A percentile compares a stretch with the other conserved stretches of the same genome.
These are phyloP conservation scores for Angomonas deanei DNA, from an alignment of 208 protist genomes.

Conservation along the genomic window DNA sequence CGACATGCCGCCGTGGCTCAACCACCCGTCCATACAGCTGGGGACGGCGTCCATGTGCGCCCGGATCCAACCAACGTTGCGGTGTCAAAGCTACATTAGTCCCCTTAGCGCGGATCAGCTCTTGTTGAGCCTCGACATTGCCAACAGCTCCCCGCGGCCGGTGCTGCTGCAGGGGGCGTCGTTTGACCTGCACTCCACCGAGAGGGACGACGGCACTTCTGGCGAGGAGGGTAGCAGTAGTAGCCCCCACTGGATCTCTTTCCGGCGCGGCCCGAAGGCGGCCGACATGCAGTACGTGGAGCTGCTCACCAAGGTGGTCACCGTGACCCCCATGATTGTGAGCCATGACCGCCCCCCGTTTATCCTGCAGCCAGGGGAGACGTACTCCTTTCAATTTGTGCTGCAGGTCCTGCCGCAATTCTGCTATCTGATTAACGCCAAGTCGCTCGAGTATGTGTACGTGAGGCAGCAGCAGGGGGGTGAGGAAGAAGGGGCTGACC, in stretches of 20 bases:
- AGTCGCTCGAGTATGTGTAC: slow-evolving; percentile 57
- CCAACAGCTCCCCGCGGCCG: slow-evolving; percentile 35
- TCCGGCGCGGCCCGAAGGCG: slow-evolving; percentile 24
- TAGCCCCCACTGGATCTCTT: not conserved
- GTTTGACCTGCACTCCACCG: slow-evolving; percentile 66
- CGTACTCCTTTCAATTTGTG: slow-evolving; percentile 73
- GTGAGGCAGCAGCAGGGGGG: slow-evolving; percentile 12
- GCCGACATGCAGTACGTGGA: slow-evolving; percentile 44
- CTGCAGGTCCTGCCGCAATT: slow-evolving; percentile 69
- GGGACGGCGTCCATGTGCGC: not conserved
- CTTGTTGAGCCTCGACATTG: slow-evolving; percentile 52
- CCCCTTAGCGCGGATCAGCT: slow-evolving; percentile 46
- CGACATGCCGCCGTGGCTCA: not conserved
- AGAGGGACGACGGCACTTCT: slow-evolving; percentile 10
- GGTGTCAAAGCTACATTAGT: slow-evolving; percentile 42
- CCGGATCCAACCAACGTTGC: slow-evolving; percentile 11
- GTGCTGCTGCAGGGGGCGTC: slow-evolving; percentile 41
- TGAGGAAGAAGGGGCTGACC: slow-evolving; percentile 8
- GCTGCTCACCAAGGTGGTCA: slow-evolving; percentile 46
- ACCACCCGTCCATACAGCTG: not conserved
- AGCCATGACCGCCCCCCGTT: slow-evolving; percentile 44
- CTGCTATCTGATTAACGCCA: slow-evolving; percentile 55
- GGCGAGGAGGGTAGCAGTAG: not conserved
- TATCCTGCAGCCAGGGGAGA: slow-evolving; percentile 54
- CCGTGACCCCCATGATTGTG: slow-evolving; percentile 57